Evolutionary conservation across 23 red algal genomes (phyloP), one percentile per base, ranked within the genome.

Genomic region (Agarophyton chilense): DNA sequence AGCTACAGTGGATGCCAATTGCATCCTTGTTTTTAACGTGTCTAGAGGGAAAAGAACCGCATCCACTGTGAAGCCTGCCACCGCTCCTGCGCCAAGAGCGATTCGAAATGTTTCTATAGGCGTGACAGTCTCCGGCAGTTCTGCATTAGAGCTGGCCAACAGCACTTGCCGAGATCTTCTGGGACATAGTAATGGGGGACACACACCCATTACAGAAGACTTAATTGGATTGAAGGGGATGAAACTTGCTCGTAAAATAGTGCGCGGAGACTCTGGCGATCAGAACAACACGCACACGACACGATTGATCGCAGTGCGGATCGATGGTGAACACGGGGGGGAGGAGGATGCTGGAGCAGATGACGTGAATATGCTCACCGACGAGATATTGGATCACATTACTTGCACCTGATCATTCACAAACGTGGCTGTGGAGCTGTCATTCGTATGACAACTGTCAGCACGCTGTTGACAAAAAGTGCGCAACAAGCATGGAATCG

Each of bases 21-120:
- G 96, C 73, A 98, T 52, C 25, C 96, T 71, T 21, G 96, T 98
- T 65, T 98, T 98, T 12, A 98, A 75, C 65, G 96, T 98, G 77
- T 98, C 96, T 19, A 98, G 79, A 17, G 96, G 96, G 77, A 98
- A 98, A 1, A 98, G 84, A 31, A 92, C 88, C 49, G 94, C 77
- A 47, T 98, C 96, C 29, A 95, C 96, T 5, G 90, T 82, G 46
- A 85, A 92, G 31, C 96, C 96, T 19, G 96, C 96, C 11, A 90
- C 88, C 11, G 96, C 96, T 24, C 96, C 96, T 18, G 90, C 58
- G 33, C 89, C 56, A 25, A 98, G 80, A 28, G 93, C 92, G 45
- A 98, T 77, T 52, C 79, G 90, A 63, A 93, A 93, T 14, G 64
- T 70, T 70, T 70, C 64, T 1, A 33, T 70, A 4, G 64, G 64